Conservation (phyloP, 495 filamentous ascomycete genomes). For the Aspergillus incahuasiensis region DNA sequence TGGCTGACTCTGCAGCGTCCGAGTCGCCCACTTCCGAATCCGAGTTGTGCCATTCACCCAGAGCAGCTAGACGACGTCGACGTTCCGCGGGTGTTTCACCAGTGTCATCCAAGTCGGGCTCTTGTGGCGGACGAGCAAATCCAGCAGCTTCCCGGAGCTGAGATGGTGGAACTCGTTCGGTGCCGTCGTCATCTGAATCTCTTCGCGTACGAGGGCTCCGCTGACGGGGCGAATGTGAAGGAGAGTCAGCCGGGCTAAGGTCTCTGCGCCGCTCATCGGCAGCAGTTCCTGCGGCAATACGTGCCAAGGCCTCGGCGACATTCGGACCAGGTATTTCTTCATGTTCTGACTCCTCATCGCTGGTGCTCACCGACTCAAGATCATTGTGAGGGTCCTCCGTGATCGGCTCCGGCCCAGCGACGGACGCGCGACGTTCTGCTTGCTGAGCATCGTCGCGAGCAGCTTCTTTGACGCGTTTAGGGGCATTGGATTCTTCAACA, state of each 20-base stretch:
- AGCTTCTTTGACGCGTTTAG: constrained; percentile 54
- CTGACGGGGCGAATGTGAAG: constrained; percentile 10
- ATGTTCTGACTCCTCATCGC: constrained; percentile 25
- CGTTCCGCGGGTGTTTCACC: constrained; percentile 81
- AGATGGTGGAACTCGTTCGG: constrained; percentile 48
- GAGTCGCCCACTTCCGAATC: constrained; percentile 57
- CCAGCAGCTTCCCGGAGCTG: constrained; percentile 36
- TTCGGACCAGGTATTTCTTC: constrained; percentile 40
- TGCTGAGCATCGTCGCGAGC: constrained; percentile 41
- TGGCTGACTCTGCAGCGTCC: constrained; percentile 41
- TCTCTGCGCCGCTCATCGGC: constrained; percentile 49
- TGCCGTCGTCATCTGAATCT: constrained; percentile 57
- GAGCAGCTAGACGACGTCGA: constrained; percentile 74
- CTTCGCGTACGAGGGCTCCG: constrained; percentile 31
- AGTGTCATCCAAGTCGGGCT: constrained; percentile 37
- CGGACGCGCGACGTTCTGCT: constrained; percentile 25
- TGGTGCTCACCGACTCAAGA: constrained; percentile 28
- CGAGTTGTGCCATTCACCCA: constrained; percentile 60
- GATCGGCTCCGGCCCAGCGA: neutral
- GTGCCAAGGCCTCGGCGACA: constrained; percentile 41
- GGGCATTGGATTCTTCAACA: constrained; percentile 63
- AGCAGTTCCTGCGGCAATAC: constrained; percentile 37
- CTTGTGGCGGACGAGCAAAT: constrained; percentile 21
- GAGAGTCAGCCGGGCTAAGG: constrained; percentile 27
- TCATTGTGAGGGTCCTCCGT: constrained; percentile 13